phyloP scores from a whole-genome alignment of 1,139 yeast species.

The Lodderomyces orthopsilosis region DNA sequence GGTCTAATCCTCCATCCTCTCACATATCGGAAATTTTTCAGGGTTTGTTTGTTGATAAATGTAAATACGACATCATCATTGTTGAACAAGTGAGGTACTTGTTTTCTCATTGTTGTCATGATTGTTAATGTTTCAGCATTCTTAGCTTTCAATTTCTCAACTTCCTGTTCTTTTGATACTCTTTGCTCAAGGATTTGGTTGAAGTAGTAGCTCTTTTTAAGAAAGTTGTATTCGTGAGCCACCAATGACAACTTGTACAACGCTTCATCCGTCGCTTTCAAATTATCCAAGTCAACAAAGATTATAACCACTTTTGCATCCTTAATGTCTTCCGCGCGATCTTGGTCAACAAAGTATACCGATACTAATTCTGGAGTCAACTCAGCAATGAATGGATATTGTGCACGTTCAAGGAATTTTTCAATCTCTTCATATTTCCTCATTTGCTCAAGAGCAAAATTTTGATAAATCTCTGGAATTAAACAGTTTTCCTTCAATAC shows the following conservation, averaged over 20 bases:
- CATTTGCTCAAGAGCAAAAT: constrained; percentile 61
- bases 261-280: constrained; percentile 31
- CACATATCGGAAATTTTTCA: constrained; percentile 25
- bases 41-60: constrained; percentile 44
- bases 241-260: constrained; percentile 46
- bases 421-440: constrained; percentile 48
- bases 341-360: constrained; percentile 24
- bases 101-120: constrained; percentile 46
- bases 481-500: constrained; percentile 57
- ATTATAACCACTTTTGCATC: constrained; percentile 52
- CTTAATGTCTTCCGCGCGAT: constrained; percentile 18
- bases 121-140: constrained; percentile 42
- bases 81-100: constrained; percentile 45
- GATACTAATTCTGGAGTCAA: constrained; percentile 40
- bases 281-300: constrained; percentile 46
- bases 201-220: constrained; percentile 45
- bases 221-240: constrained; percentile 52
- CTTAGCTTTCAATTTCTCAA: constrained; percentile 40
- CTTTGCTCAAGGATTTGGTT: constrained; percentile 38
- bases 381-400: constrained; percentile 52
- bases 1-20: constrained; percentile 44
- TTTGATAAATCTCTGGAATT: constrained; percentile 52
- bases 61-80: constrained; percentile 47
- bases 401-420: constrained; percentile 46
- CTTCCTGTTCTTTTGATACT: constrained; percentile 39